Evolutionary conservation across 495 filamentous ascomycete species (phyloP).

Genomic region (Trichoderma gamsii): DNA sequence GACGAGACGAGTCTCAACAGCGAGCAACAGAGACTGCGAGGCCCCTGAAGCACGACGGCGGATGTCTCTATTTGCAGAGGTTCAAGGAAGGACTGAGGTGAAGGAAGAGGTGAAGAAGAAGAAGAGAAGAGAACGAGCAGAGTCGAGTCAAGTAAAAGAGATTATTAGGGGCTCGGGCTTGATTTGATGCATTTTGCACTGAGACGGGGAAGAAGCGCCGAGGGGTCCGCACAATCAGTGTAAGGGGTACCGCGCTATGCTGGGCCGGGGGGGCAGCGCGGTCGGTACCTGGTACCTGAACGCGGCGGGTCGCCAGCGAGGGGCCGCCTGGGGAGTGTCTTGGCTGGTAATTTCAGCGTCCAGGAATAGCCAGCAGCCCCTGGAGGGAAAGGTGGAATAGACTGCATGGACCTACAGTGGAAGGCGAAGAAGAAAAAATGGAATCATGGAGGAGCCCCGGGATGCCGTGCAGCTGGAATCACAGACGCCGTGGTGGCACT

Average conservation of each 20-base stretch:
- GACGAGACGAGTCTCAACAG: constrained; percentile 2
- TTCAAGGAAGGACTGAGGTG: constrained; percentile 12
- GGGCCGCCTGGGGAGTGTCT: background rate
- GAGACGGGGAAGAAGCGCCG: constrained; percentile 9
- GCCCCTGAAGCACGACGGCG: constrained; percentile 5
- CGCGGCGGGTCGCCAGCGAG: background rate
- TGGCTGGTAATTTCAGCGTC: constrained; percentile 11
- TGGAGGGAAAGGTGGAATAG: background rate
- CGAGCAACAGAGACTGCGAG: background rate
- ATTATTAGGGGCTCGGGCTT: constrained; percentile 10
- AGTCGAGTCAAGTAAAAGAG: background rate
- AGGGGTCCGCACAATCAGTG: background rate
- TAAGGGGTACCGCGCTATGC: constrained; percentile 10
- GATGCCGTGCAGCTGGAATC: too few species aligned
- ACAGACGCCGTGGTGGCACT: too few species aligned
- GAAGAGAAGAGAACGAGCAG: background rate
- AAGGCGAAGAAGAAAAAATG: too few species aligned
- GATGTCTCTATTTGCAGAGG: constrained; percentile 9
- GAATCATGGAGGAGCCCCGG: too few species aligned
- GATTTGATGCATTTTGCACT: constrained; percentile 8
- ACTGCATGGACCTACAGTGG: too few species aligned
- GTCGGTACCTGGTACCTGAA: background rate
- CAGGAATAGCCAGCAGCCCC: background rate
- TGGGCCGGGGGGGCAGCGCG: constrained; percentile 5
- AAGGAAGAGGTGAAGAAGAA: background rate